Base-by-base conservation (phyloP, 1,284 basidiomycete genomes). In the Irpex rosettiformis region DNA sequence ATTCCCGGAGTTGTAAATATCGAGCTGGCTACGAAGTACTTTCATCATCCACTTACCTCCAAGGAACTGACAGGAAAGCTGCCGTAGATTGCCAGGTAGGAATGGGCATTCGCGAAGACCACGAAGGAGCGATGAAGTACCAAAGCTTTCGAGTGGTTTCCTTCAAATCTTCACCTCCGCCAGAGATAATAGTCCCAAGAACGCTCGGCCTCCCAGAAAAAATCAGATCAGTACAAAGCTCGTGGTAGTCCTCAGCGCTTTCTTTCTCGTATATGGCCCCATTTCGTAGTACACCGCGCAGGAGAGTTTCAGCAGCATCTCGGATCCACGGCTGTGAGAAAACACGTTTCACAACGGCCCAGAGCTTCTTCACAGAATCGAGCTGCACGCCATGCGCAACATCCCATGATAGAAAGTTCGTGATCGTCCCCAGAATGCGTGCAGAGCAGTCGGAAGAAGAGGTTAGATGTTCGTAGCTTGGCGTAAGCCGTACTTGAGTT, bases 401-500 rank as follows among this genome's bases (percentile, higher is more conserved):
- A 24, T 47, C 33, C 49, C 49, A 52, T 18, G 53, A 10, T 22
- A 77, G 61, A 54, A 73, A 66, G 5, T 63, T 63, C 22, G 59
- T 49, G 7, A 76, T 58, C 13, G 64, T 64, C 2, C 58, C 40
- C 3, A 70, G 62, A 0, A 65, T 59, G 13, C 53, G 59, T 22
- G 62, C 65, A 18, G 75, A 69, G 52, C 75, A 70, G 1, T 70
- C 66, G 1, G 73, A 60, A 16, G 71, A 61, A 7, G 74, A 64
- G 2, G 73, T 72, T 4, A 76, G 62, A 59, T 77, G 73, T 0
- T 69, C 69, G 27, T 65, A 67, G 11, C 69, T 72, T 58, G 79
- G 74, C 0, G 75, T 74, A 7, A 79, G 65, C 58, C 78, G 75
- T 4, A 78, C 73, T 49, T 76, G 77, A 11, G 71, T 75, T n/a